Percentiles rank a stretch among this genome's conserved stretches.
Conservation (phyloP, 805 yeast species). For the Candida insectorum region DNA sequence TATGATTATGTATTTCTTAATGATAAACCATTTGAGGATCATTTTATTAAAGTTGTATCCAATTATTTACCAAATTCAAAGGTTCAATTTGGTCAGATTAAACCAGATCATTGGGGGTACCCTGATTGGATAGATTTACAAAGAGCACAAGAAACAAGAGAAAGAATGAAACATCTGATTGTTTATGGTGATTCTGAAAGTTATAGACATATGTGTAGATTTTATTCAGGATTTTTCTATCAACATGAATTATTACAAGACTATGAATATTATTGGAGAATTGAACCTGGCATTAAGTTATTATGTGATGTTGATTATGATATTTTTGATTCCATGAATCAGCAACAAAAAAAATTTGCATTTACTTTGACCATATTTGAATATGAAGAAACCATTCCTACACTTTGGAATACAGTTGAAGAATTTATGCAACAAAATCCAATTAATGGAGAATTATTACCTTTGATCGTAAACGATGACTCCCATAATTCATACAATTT, state of each 20-base stretch:
- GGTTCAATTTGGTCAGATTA: conserved; percentile 61
- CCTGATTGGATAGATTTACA: conserved; percentile 59
- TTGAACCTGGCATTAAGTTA: conserved; percentile 64
- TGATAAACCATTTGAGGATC: conserved; percentile 58
- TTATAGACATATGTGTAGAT: conserved; percentile 69
- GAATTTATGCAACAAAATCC: conserved; percentile 25
- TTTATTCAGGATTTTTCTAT: conserved; percentile 55
- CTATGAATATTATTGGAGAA: conserved; percentile 75
- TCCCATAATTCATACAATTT: conserved; percentile 54
- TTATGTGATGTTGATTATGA: conserved; percentile 63
- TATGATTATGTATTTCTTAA: conserved; percentile 83
- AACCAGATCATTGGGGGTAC: conserved; percentile 63
- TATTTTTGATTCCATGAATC: conserved; percentile 57
- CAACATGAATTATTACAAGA: conserved; percentile 53
- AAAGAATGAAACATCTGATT: conserved; percentile 20
- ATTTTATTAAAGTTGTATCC: conserved; percentile 48
- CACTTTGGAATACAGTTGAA: conserved; percentile 57
- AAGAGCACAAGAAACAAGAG: conserved; percentile 15
- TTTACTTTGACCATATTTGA: conserved; percentile 67
- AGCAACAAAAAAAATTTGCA: conserved; percentile 57
- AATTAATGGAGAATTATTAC: conserved; percentile 22
- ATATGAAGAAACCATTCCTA: conserved; percentile 55
- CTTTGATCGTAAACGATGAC: conserved; percentile 14
- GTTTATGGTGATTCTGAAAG: conserved; percentile 58
- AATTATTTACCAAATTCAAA: conserved; percentile 53